A percentile compares a stretch with the other conserved stretches of the same genome.
Evolutionary conservation across 1,284 basidiomycete species (phyloP).

Genomic region (Cystobasidium slooffiae): DNA sequence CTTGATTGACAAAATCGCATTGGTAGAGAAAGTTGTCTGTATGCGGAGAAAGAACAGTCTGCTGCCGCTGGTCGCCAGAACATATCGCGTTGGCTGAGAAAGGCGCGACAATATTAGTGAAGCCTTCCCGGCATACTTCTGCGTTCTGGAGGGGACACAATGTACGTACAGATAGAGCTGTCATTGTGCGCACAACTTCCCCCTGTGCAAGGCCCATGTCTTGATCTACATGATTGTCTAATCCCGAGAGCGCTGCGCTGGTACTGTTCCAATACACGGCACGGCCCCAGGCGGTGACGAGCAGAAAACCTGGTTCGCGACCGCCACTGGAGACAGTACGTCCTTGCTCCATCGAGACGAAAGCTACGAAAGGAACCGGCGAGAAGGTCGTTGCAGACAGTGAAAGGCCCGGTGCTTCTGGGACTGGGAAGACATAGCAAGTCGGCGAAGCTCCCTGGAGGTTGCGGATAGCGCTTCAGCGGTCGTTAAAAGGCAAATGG

Average conservation of each 20-base stretch:
- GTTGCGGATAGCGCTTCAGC: constrained; percentile 47
- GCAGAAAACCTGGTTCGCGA: constrained; percentile 59
- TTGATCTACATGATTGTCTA: constrained; percentile 51
- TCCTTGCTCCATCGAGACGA: constrained; percentile 9
- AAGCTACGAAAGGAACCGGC: constrained; percentile 30
- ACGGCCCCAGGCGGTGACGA: constrained; percentile 57
- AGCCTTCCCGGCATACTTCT: constrained; percentile 13
- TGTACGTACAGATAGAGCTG: constrained; percentile 46
- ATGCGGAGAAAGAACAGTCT: constrained; percentile 56
- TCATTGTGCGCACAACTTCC: constrained; percentile 56
- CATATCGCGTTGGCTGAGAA: constrained; percentile 52
- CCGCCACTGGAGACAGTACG: constrained; percentile 37
- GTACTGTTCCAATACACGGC: constrained; percentile 59
- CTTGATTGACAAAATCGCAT: constrained; percentile 3
- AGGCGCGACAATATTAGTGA: not conserved
- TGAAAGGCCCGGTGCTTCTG: constrained; percentile 52
- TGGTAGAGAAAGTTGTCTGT: not conserved
- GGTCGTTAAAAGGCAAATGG: no score
- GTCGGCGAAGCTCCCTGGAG: constrained; percentile 47
- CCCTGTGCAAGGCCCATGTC: constrained; percentile 48
- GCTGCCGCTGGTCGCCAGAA: constrained; percentile 57
- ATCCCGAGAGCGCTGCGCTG: constrained; percentile 56
- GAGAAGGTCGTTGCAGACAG: constrained; percentile 45
- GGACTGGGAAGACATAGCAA: constrained; percentile 50
- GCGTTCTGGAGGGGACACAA: not conserved